These are phyloP conservation scores for Paulownia fortunei DNA, from an alignment of 257 asterid genomes.

Conservation along the genomic window DNA sequence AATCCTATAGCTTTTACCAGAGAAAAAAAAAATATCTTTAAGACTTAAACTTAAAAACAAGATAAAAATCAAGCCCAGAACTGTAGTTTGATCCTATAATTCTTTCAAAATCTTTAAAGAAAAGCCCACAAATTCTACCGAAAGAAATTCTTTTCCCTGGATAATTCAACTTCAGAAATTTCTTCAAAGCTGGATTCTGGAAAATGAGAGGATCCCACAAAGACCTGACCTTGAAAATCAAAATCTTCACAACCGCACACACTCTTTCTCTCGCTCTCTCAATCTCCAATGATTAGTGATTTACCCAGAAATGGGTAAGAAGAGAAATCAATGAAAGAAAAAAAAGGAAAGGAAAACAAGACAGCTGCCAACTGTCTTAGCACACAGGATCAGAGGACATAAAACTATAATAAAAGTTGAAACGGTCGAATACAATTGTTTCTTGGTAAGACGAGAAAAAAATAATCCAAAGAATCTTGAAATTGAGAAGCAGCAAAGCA, in stretches of 20 bases:
- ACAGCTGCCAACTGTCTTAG: conserved; percentile 31
- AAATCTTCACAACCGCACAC: conserved; percentile 6
- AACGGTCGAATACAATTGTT: conserved; percentile 44
- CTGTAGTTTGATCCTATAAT: conserved; percentile 4
- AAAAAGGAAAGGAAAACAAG: background rate
- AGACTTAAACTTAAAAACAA: background rate
- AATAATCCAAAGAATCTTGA: conserved; percentile 26
- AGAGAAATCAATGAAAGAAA: background rate
- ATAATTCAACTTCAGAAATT: conserved; percentile 4
- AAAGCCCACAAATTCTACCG: background rate
- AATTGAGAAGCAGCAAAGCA: conserved; percentile 25
- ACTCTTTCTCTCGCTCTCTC: background rate
- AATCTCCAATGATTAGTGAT: background rate
- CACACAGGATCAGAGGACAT: conserved; percentile 18
- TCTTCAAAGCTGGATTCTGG: background rate
- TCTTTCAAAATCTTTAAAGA: conserved; percentile 7
- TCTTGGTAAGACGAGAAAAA: conserved; percentile 2
- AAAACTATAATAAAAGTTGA: conserved; percentile 24
- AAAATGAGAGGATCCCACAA: conserved; percentile 21
- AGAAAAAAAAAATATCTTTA: background rate
- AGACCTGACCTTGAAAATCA: conserved; percentile 12
- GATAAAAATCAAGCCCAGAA: conserved; percentile 5
- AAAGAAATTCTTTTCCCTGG: background rate
- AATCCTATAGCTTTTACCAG: background rate
- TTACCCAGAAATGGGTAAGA: background rate